Conservation (phyloP, 352 stramenopile species). For the Pythium guiyangense region DNA sequence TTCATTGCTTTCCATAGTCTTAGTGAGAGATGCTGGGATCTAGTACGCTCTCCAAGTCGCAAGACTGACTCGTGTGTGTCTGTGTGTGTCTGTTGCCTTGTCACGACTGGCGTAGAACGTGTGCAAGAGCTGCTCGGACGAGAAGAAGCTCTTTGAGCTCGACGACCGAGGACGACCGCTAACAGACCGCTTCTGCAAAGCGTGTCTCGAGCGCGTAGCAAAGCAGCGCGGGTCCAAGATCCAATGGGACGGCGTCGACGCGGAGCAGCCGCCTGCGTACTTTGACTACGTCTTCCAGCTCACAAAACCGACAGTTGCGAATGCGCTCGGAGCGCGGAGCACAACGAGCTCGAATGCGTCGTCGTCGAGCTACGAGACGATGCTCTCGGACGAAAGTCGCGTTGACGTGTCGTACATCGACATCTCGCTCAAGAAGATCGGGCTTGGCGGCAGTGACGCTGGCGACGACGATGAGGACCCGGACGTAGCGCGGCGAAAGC, state of each 20-base stretch:
- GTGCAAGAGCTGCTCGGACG: constrained; percentile 41
- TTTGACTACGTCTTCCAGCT: constrained; percentile 13
- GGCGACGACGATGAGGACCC: neutral
- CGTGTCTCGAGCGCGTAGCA: constrained; percentile 25
- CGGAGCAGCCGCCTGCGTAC: constrained; percentile 12
- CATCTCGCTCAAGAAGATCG: neutral
- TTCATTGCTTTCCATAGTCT: no score
- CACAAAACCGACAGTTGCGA: neutral
- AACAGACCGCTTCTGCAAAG: constrained; percentile 37
- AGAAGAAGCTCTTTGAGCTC: constrained; percentile 40
- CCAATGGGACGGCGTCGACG: constrained; percentile 7
- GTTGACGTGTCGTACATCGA: neutral
- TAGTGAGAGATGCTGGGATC: no score
- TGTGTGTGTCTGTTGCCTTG: neutral
- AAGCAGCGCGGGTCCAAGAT: constrained; percentile 5
- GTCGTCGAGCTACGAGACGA: neutral
- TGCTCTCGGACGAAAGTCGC: constrained; percentile 17
- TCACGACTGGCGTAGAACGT: constrained; percentile 21
- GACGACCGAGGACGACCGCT: constrained; percentile 30
- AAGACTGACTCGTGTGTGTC: no score
- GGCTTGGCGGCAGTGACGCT: neutral
- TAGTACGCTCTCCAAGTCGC: no score
- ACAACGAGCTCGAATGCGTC: neutral
- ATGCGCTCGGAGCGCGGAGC: neutral
- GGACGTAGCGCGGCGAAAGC: neutral